Conservation (phyloP, 805 yeast genomes). For the Yamadazyma laniorum region DNA sequence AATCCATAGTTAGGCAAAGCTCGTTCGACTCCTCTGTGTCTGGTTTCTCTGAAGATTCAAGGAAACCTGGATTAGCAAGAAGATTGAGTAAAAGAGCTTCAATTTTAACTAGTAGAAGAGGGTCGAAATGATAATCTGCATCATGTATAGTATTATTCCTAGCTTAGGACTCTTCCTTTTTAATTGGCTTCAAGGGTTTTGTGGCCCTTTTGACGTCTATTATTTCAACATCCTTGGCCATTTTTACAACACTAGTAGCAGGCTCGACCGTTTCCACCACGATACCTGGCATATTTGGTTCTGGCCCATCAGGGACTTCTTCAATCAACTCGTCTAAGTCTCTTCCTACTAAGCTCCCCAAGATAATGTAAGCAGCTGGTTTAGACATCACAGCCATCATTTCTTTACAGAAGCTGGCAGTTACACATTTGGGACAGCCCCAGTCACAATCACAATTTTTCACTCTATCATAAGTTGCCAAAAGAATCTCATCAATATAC, state of each 20-base stretch:
- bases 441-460: slow-evolving; percentile 67
- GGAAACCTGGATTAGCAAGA: slow-evolving; percentile 28
- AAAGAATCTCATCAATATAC: slow-evolving; percentile 63
- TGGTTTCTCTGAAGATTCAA: slow-evolving; percentile 13
- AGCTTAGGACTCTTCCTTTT: slow-evolving; percentile 11
- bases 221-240: slow-evolving; percentile 56
- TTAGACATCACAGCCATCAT: slow-evolving; percentile 80
- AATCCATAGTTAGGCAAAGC: slow-evolving; percentile 16
- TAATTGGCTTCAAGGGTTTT: slow-evolving; percentile 10
- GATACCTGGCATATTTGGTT: slow-evolving; percentile 67
- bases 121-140: neutral
- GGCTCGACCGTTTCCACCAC: slow-evolving; percentile 67
- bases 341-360: slow-evolving; percentile 60
- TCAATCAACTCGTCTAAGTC: slow-evolving; percentile 42
- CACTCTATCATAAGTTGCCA: slow-evolving; percentile 57
- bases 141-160: too few species aligned
- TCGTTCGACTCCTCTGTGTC: slow-evolving; percentile 24
- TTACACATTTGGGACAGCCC: slow-evolving; percentile 88
- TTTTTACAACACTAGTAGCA: slow-evolving; percentile 52
- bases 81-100: slow-evolving; percentile 38
- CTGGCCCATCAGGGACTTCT: slow-evolving; percentile 67
- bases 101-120: slow-evolving; percentile 17
- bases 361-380: slow-evolving; percentile 72
- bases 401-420: slow-evolving; percentile 79
- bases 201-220: slow-evolving; percentile 19